phyloP scores from a whole-genome alignment of 2,329 filamentous ascomycete genomes.

The Fusarium beomiforme region DNA sequence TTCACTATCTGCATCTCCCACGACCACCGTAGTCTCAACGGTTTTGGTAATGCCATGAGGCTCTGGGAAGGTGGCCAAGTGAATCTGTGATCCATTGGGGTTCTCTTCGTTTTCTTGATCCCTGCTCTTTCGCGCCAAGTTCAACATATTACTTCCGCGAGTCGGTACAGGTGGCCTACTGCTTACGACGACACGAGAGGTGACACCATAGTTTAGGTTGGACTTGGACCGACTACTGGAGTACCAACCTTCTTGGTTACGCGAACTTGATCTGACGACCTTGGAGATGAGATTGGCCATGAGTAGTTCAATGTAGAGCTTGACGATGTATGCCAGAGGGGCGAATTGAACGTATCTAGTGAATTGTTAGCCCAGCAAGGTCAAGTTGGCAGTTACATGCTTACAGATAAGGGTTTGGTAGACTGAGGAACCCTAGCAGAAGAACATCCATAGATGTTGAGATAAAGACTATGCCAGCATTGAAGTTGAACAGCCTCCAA shows the following conservation, averaged over 20 bases:
- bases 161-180: not conserved
- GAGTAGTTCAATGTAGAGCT: slow-evolving; percentile 63
- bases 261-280: slow-evolving; percentile 35
- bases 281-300: slow-evolving; percentile 62
- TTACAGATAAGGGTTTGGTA: slow-evolving; percentile 30
- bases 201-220: slow-evolving; percentile 9
- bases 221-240: slow-evolving; percentile 11
- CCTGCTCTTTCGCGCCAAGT: slow-evolving; percentile 1
- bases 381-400: not conserved
- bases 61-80: slow-evolving; percentile 8
- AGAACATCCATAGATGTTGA: slow-evolving; percentile 59
- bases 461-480: slow-evolving; percentile 57
- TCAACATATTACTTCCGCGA: not conserved
- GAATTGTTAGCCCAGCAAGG: slow-evolving; percentile 8
- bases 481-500: slow-evolving; percentile 59
- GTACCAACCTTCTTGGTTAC: slow-evolving; percentile 4
- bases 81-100: slow-evolving; percentile 13
- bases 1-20: slow-evolving; percentile 16
- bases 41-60: slow-evolving; percentile 29
- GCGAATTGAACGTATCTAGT: slow-evolving; percentile 57
- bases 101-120: not conserved
- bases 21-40: slow-evolving; percentile 24
- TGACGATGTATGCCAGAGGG: slow-evolving; percentile 61
- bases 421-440: slow-evolving; percentile 37
- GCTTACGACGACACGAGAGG: slow-evolving; percentile 20